Base-by-base conservation (phyloP, 139 green algal genomes). In the Chlorella sp. region DNA sequence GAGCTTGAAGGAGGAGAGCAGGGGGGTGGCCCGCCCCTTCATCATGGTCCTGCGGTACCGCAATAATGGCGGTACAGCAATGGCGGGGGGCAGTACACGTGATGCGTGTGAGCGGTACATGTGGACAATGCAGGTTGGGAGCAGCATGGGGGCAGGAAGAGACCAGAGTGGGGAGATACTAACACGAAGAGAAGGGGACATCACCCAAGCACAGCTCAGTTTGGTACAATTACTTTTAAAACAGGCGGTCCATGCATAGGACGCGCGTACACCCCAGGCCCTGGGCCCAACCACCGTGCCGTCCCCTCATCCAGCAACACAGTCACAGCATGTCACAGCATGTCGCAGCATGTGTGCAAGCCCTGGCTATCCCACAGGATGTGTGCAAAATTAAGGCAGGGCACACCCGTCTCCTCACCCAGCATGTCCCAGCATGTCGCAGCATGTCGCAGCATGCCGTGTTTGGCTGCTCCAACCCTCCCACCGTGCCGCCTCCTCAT, bases 1-100 rank as follows among this genome's bases (percentile, higher is more conserved):
- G 76, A 99, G 95, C 85, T 94, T 94, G 96, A 98, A 99, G 39
- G 89, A 94, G 85, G 92, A 96, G 48, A 95, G 22, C 71, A 97
- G 94, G 1, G 96, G 94, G 36, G 79, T 90, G 14, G 96, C 93
- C 89, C 95, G 96, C 82, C 95, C 95, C 85, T 94, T 84, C 75
- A 94, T 83, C 68, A 96, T 95, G 16, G 85, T 71, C 88, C 89
- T 93, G 89, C 89, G 48, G 48, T 16, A 90, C 64, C 5, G 19
- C n/a, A 22, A 83, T 22, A 34, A 34, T n/a, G 68, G 14, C 57
- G 0, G 75, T 22, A 40, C 36, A 82, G 76, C 32, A 57, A 30
- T 15, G 80, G 40, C 15, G 42, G 42, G 15, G 28, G 71, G 71
- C 71, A 26, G 75, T 28, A 28, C 26, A 77, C 4, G 69, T 15